Base-by-base conservation (phyloP, 176 grass and related monocot genomes). In the Triticum urartu region DNA sequence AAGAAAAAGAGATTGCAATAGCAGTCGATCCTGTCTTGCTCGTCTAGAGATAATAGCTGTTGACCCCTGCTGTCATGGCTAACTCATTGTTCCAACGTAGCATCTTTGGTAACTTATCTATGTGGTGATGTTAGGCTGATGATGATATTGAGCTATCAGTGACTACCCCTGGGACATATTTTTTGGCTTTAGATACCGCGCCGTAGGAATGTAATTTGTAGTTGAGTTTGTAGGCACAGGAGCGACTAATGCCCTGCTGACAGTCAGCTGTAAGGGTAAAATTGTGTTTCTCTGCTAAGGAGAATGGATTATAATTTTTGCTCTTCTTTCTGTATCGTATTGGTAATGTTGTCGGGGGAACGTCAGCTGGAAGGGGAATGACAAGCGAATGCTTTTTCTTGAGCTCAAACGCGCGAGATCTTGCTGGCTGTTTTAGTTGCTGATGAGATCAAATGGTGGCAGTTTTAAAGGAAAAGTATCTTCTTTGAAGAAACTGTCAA, bases 1-100 rank as follows among this genome's bases (percentile, higher is more conserved):
- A 95, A 99, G 94, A 99, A 90, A 47, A 91, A 77, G 67, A 94
- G 89, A 87, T 87, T 91, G 83, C 90, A 91, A 89, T 99, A 94
- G 86, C 34, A 87, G 17, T 70, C 20, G 3, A 45, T 62, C 6
- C 48, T 6, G 20, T 66, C 50, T 33, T 39, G 38, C 74, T 25
- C 15, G 36, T 71, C 13, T n/a, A 61, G 52, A 40, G 39, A 83
- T 84, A 75, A 90, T 66, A 80, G 73, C 78, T 80, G n/a, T 85
- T 84, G 85, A 85, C 85, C 84, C 14, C 33, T 2, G 22, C 28
- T 61, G n/a, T 83, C 86, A 93, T 93, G 83, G 43, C 89, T 93
- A 88, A 93, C 92, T 66, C 88, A 81, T 88, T 88, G 79, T 84
- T 88, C 38, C 32, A 63, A 54, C 74, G 11, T 79, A 75, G 67